These are phyloP conservation scores for Chlamydomonas sphaeroides DNA, from an alignment of 139 green algal genomes.

Conservation along the genomic window DNA sequence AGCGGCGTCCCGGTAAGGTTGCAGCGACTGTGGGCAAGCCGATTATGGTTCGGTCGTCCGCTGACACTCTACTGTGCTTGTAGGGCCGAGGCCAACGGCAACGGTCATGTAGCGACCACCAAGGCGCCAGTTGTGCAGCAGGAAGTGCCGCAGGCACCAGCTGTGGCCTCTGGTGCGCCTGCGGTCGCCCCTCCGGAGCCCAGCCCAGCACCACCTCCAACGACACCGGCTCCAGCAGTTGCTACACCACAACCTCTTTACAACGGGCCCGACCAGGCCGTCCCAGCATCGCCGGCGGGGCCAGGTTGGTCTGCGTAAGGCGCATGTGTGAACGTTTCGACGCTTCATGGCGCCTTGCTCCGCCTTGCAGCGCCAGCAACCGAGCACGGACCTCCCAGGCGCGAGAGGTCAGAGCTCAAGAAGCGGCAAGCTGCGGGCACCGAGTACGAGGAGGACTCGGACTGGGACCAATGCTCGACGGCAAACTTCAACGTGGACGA, in stretches of 20 bases:
- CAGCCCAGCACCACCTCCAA: too few species aligned
- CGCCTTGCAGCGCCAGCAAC: not conserved
- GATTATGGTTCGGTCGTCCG: too few species aligned
- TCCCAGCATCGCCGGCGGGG: not conserved
- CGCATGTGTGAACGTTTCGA: not conserved
- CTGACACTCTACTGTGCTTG: too few species aligned
- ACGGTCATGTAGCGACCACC: not conserved
- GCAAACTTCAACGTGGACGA: slow-evolving; percentile 42
- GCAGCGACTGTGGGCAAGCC: too few species aligned
- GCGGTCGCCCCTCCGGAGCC: too few species aligned
- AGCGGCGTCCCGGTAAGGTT: too few species aligned
- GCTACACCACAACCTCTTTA: slow-evolving; percentile 27
- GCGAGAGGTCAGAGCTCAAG: slow-evolving; percentile 29
- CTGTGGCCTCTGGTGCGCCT: too few species aligned
- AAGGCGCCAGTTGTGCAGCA: not conserved
- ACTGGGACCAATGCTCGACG: slow-evolving; percentile 56
- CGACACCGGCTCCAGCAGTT: not conserved
- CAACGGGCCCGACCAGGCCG: not conserved
- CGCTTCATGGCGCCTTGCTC: not conserved
- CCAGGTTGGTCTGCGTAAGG: not conserved
- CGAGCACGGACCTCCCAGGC: not conserved
- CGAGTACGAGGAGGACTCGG: slow-evolving; percentile 47
- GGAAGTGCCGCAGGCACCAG: not conserved
- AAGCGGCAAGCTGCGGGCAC: slow-evolving; percentile 33
- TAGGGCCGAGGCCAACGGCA: slow-evolving; percentile 9